Conservation (phyloP, 768 basidiomycete genomes). For the Gloeopeniophorella convolvens region DNA sequence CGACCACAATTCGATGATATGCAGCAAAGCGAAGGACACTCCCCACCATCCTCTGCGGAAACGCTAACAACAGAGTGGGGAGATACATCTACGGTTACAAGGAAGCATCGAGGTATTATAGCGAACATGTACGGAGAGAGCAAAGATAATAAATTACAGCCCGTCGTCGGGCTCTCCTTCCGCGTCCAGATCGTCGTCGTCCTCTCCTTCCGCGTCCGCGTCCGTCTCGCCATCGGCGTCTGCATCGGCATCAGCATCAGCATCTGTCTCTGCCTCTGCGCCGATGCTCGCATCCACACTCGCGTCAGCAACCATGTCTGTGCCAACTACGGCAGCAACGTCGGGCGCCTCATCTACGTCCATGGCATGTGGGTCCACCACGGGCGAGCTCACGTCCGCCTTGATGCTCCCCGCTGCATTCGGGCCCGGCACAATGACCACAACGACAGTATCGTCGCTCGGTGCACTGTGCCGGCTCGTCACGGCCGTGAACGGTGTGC, state of each 20-base stretch:
- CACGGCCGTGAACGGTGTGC: conserved; percentile 42
- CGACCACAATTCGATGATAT: background rate
- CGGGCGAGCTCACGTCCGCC: conserved; percentile 6
- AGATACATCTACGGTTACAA: conserved; percentile 17
- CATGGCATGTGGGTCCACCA: conserved; percentile 3
- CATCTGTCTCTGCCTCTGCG: background rate
- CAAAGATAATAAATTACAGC: conserved; percentile 16
- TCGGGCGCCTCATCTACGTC: conserved; percentile 22
- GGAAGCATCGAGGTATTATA: conserved; percentile 12
- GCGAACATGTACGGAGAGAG: conserved; percentile 5
- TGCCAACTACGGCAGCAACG: background rate
- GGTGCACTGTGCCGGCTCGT: conserved; percentile 50
- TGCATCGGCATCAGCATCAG: conserved; percentile 23
- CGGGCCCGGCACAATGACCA: conserved; percentile 24
- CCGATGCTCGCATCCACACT: background rate
- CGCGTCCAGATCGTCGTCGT: conserved; percentile 28
- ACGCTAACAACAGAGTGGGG: background rate
- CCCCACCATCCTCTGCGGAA: background rate
- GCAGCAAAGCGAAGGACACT: background rate
- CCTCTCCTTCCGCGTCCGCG: conserved; percentile 36
- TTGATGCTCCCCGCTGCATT: background rate
- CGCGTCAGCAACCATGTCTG: background rate
- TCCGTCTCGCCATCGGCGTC: conserved; percentile 39
- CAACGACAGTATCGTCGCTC: conserved; percentile 51
- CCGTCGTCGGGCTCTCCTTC: conserved; percentile 29